These are phyloP conservation scores for Xylaria sp. DNA, from an alignment of 2,329 filamentous ascomycete species.

Conservation along the genomic window DNA sequence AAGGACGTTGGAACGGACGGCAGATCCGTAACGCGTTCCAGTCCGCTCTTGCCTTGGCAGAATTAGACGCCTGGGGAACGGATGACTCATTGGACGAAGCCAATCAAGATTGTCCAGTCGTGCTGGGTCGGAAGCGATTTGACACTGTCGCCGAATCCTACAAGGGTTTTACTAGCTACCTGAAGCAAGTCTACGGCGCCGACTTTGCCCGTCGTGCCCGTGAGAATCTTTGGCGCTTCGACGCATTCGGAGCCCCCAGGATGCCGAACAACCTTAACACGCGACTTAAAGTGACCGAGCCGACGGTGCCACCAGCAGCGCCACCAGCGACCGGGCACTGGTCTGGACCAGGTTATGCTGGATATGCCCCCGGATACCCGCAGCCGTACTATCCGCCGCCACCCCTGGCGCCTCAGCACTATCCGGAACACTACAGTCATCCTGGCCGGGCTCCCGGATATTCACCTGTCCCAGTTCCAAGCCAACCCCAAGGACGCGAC, in stretches of 20 bases:
- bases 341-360: not conserved
- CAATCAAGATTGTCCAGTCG: not conserved
- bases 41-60: constrained; percentile 30
- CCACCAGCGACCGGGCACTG: constrained; percentile 1
- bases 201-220: constrained; percentile 20
- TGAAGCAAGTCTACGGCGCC: constrained; percentile 15
- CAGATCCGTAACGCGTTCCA: constrained; percentile 38
- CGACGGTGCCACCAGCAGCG: not conserved
- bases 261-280: constrained; percentile 13
- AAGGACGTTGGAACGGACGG: constrained; percentile 32
- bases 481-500: not conserved
- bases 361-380: not conserved
- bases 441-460: not conserved
- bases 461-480: not conserved
- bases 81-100: constrained; percentile 1
- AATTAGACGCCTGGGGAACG: constrained; percentile 16
- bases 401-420: not conserved
- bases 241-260: constrained; percentile 7
- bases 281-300: constrained; percentile 1
- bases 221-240: constrained; percentile 18
- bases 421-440: not conserved
- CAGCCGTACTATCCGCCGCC: constrained; percentile 1
- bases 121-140: constrained; percentile 6
- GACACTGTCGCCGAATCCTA: constrained; percentile 11
- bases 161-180: constrained; percentile 8